Percentiles rank a stretch among this genome's conserved stretches.
These are phyloP conservation scores for Castanospermum australe DNA, from an alignment of 306 rosid genomes.

Conservation along the genomic window DNA sequence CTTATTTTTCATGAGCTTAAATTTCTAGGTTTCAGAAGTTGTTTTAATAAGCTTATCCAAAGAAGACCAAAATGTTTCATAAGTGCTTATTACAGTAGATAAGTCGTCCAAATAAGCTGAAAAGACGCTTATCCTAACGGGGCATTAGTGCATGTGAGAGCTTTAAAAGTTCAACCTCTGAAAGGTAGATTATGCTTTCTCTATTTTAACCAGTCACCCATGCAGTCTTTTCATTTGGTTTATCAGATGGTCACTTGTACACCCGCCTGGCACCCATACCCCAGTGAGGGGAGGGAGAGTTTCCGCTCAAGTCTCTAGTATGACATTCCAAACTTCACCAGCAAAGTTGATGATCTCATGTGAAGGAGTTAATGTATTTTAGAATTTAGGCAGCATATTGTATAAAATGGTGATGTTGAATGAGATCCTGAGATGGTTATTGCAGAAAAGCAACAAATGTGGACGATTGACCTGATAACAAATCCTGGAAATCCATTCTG, in stretches of 20 bases:
- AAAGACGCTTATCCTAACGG: too few relatives aligned
- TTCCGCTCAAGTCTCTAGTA: background rate
- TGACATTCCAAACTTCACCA: background rate
- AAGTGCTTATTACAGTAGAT: too few relatives aligned
- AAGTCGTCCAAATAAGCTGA: too few relatives aligned
- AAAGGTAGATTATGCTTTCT: background rate
- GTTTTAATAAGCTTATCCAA: too few relatives aligned
- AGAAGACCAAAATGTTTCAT: too few relatives aligned
- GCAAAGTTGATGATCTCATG: background rate
- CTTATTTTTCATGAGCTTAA: too few relatives aligned
- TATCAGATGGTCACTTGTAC: too few relatives aligned
- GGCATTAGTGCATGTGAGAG: background rate
- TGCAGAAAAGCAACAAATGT: background rate
- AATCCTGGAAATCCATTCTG: slow-evolving; percentile 18
- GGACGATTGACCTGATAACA: background rate
- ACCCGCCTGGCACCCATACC: background rate
- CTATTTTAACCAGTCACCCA: background rate
- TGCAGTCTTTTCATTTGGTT: background rate
- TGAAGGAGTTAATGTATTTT: background rate
- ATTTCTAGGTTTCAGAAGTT: too few relatives aligned
- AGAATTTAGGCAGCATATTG: background rate
- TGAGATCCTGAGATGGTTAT: background rate
- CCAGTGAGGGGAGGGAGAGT: background rate
- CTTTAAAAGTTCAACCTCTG: background rate
- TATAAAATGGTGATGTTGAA: background rate